Conservation (phyloP, 2,329 filamentous ascomycete species). For the Diaporthe humulicola region DNA sequence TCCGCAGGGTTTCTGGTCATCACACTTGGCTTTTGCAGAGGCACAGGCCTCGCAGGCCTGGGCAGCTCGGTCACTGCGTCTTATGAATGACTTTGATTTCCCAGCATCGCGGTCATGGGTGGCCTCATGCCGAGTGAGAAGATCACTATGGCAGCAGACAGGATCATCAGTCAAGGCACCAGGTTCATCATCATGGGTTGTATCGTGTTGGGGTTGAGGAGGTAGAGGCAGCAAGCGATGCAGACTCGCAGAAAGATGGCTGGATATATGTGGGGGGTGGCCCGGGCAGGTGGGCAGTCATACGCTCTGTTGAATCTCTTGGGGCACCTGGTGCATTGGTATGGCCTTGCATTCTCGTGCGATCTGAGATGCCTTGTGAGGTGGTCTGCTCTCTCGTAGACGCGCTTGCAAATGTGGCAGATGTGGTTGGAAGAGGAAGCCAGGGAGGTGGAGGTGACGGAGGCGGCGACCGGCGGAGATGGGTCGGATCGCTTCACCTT, state of each 20-base stretch:
- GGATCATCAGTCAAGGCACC: neutral
- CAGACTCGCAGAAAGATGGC: neutral
- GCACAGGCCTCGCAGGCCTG: slow-evolving; percentile 47
- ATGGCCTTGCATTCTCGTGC: slow-evolving; percentile 48
- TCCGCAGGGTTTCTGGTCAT: slow-evolving; percentile 48
- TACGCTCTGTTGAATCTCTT: slow-evolving; percentile 49
- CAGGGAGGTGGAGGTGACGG: slow-evolving; percentile 36
- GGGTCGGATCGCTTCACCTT: slow-evolving; percentile 37
- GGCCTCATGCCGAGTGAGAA: slow-evolving; percentile 48
- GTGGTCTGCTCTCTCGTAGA: slow-evolving; percentile 49
- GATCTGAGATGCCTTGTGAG: slow-evolving; percentile 47
- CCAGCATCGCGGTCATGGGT: slow-evolving; percentile 48
- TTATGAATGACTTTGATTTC: slow-evolving; percentile 45
- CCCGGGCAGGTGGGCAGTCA: slow-evolving; percentile 32
- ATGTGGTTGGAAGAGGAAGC: slow-evolving; percentile 28
- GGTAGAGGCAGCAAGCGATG: neutral
- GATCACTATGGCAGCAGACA: slow-evolving; percentile 40
- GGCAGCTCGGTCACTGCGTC: slow-evolving; percentile 46
- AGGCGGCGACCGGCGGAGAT: slow-evolving; percentile 15
- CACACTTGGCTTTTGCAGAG: slow-evolving; percentile 48
- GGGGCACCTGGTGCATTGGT: slow-evolving; percentile 47
- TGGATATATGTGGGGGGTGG: neutral
- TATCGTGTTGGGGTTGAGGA: neutral
- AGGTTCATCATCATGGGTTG: neutral
- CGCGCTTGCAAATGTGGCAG: slow-evolving; percentile 47